Evolutionary conservation across 2,329 filamentous ascomycete genomes (phyloP).

Genomic region (Pestalotiopsis sp.): DNA sequence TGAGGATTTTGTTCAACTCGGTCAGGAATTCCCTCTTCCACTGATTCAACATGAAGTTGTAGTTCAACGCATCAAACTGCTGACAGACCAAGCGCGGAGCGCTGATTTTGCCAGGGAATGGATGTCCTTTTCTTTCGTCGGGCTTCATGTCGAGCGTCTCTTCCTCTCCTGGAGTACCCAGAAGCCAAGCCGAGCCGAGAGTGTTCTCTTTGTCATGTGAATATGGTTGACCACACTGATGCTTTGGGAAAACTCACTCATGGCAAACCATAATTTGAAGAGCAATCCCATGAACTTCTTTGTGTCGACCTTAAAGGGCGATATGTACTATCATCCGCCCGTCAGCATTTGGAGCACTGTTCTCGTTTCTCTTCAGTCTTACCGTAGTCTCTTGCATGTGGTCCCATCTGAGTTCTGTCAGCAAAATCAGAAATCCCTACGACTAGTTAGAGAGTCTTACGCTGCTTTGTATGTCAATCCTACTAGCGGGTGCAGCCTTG

Average conservation of each 20-base stretch:
- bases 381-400: conserved; percentile 12
- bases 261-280: conserved; percentile 47
- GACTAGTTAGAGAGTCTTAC: conserved; percentile 21
- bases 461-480: conserved; percentile 28
- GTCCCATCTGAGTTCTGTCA: conserved; percentile 17
- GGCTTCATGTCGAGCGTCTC: conserved; percentile 41
- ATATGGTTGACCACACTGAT: neutral
- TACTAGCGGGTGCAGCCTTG: conserved; percentile 30
- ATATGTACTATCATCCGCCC: conserved; percentile 20
- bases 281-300: conserved; percentile 38
- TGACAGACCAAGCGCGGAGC: conserved; percentile 30
- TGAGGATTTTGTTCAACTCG: conserved; percentile 27
- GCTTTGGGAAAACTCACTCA: conserved; percentile 35
- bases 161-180: conserved; percentile 23
- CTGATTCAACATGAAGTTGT: conserved; percentile 20
- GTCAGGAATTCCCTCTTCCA: conserved; percentile 25
- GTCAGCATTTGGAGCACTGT: conserved; percentile 17
- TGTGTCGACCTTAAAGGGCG: conserved; percentile 25
- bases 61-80: conserved; percentile 30
- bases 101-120: conserved; percentile 35
- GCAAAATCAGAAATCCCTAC: neutral
- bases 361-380: neutral
- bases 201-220: conserved; percentile 39
- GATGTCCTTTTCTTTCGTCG: conserved; percentile 36
- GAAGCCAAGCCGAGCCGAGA: conserved; percentile 43